These are phyloP conservation scores for Trichoderma sp. DNA, from an alignment of 2,329 filamentous ascomycete genomes.

Conservation along the genomic window DNA sequence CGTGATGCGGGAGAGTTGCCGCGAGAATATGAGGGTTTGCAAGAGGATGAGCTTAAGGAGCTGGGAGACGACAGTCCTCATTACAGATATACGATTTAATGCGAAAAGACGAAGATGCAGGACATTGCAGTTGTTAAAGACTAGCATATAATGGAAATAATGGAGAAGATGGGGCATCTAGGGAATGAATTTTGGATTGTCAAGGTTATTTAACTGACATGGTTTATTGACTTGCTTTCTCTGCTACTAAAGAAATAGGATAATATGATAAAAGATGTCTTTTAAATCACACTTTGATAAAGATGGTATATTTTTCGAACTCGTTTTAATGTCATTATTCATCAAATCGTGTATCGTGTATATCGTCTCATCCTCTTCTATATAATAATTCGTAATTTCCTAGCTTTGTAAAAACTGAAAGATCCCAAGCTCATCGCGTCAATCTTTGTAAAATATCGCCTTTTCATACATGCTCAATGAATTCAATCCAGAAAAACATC, in stretches of 20 bases:
- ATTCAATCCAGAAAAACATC: background rate
- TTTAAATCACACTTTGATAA: background rate
- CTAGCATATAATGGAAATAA: background rate
- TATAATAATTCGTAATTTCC: background rate
- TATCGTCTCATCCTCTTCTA: background rate
- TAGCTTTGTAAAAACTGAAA: background rate
- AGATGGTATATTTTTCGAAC: background rate
- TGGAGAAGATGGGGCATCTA: background rate
- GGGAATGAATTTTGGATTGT: background rate
- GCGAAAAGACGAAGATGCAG: background rate
- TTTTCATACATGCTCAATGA: background rate
- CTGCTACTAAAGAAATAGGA: background rate
- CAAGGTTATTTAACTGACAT: background rate
- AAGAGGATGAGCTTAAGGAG: conserved; percentile 54
- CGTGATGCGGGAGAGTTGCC: conserved; percentile 46
- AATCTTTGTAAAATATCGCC: background rate
- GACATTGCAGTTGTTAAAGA: background rate
- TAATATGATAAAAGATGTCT: background rate
- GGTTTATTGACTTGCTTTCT: background rate
- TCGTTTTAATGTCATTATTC: background rate
- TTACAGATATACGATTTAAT: conserved; percentile 51
- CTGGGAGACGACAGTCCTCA: conserved; percentile 57
- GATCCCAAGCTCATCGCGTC: background rate
- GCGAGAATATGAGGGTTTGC: conserved; percentile 46
- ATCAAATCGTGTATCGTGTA: background rate